A percentile compares a stretch with the other conserved stretches of the same genome.
Evolutionary conservation across 176 grass and related monocot genomes (phyloP).

Genomic region (Carex pumila): DNA sequence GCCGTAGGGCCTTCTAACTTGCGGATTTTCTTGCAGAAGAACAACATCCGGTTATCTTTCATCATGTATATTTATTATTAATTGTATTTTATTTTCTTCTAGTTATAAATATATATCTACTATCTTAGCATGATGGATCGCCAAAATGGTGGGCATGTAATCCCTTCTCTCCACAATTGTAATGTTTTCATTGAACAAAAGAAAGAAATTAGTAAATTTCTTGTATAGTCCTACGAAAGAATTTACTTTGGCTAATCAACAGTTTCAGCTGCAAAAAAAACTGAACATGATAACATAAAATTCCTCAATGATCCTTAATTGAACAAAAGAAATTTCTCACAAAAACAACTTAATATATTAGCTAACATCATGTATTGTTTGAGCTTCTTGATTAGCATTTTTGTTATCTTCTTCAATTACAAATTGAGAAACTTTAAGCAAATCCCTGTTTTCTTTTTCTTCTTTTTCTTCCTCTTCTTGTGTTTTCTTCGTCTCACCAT

Average conservation of each 20-base stretch:
- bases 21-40: no score
- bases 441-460: slow-evolving; percentile 5
- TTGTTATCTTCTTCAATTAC: slow-evolving; percentile 29
- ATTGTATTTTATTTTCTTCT: no score
- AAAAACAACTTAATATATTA: slow-evolving; percentile 7
- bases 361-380: slow-evolving; percentile 27
- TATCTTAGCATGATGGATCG: neutral
- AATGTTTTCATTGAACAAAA: neutral
- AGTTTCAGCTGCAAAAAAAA: neutral
- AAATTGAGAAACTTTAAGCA: slow-evolving; percentile 12
- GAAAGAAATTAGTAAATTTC: neutral
- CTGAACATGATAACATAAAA: neutral
- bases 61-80: no score
- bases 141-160: neutral
- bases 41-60: no score
- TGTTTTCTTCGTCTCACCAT: neutral
- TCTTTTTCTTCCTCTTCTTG: neutral
- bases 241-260: neutral
- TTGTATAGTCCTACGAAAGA: neutral
- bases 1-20: no score
- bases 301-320: neutral
- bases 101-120: no score
- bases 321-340: neutral
- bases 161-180: neutral
- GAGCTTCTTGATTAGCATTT: slow-evolving; percentile 18